Percentiles rank a stretch among this genome's conserved stretches.
These are phyloP conservation scores for Metschnikowia henanensis DNA, from an alignment of 805 yeast genomes.

Conservation along the genomic window DNA sequence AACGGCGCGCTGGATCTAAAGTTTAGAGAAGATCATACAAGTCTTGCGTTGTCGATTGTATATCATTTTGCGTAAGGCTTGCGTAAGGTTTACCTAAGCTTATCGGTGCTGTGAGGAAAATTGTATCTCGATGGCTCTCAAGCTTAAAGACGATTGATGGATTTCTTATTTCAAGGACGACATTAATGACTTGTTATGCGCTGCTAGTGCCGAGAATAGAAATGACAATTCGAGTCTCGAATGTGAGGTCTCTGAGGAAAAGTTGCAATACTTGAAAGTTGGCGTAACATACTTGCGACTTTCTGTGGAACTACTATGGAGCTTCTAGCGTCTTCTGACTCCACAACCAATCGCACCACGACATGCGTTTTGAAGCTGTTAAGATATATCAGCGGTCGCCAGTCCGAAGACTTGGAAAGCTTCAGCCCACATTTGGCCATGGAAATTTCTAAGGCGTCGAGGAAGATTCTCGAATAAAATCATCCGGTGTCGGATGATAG, in stretches of 20 bases:
- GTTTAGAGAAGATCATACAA: not conserved
- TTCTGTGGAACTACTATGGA: constrained; percentile 2
- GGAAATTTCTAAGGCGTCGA: constrained; percentile 1
- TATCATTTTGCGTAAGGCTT: constrained; percentile 5
- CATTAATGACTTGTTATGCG: not conserved
- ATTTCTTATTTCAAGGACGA: constrained; percentile 3
- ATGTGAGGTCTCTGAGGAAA: not conserved
- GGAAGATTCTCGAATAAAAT: constrained; percentile 1
- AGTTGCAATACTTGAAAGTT: constrained; percentile 3
- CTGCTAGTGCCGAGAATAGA: not conserved
- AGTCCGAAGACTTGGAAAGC: not conserved
- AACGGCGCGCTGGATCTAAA: no score
- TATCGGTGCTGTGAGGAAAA: not conserved
- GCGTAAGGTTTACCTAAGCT: constrained; percentile 1
- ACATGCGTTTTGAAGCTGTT: constrained; percentile 1
- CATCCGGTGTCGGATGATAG: constrained; percentile 1
- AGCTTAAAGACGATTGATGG: not conserved
- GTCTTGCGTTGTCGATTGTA: not conserved
- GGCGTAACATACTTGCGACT: constrained; percentile 1
- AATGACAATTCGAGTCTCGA: not conserved
- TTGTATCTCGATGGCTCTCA: not conserved
- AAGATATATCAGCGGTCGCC: not conserved
- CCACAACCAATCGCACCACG: not conserved
- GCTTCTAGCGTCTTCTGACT: constrained; percentile 4
- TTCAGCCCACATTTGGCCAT: constrained; percentile 3